Evolutionary conservation across 306 rosid genomes (phyloP).

Genomic region (Vigna reflexopilosa): DNA sequence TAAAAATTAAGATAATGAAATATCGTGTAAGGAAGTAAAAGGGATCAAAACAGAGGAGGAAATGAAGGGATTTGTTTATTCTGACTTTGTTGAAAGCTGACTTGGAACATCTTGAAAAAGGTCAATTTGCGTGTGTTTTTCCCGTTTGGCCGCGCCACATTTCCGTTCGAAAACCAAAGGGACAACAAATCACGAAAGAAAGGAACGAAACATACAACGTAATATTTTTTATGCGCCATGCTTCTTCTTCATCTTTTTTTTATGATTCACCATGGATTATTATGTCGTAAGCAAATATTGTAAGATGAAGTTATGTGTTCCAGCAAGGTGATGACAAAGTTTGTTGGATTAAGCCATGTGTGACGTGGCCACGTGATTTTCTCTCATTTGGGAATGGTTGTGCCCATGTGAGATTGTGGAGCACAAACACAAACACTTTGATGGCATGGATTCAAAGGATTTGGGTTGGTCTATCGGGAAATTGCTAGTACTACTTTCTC

Average conservation of each 20-base stretch:
- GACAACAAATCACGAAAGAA: not conserved
- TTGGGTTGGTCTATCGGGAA: constrained; percentile 22
- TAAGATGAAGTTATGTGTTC: constrained; percentile 15
- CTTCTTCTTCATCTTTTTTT: no score
- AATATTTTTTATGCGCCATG: no score
- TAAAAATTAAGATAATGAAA: not conserved
- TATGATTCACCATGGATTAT: not conserved
- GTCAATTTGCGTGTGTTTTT: not conserved
- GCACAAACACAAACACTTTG: constrained; percentile 22
- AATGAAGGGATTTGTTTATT: not conserved
- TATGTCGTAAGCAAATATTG: constrained; percentile 7
- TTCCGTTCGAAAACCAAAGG: not conserved
- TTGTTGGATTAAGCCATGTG: constrained; percentile 38
- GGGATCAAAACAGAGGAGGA: not conserved
- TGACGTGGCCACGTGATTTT: constrained; percentile 45
- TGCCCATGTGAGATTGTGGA: constrained; percentile 50
- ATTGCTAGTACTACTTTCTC: constrained; percentile 10
- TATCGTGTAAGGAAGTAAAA: not conserved
- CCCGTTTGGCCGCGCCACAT: not conserved
- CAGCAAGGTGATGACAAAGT: constrained; percentile 5
- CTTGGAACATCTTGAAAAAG: not conserved
- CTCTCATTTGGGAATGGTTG: not conserved
- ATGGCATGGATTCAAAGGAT: constrained; percentile 27
- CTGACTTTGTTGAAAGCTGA: constrained; percentile 27
- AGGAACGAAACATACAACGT: not conserved